Conservation (phyloP, 768 basidiomycete species). For the Trametes gibbosa region DNA sequence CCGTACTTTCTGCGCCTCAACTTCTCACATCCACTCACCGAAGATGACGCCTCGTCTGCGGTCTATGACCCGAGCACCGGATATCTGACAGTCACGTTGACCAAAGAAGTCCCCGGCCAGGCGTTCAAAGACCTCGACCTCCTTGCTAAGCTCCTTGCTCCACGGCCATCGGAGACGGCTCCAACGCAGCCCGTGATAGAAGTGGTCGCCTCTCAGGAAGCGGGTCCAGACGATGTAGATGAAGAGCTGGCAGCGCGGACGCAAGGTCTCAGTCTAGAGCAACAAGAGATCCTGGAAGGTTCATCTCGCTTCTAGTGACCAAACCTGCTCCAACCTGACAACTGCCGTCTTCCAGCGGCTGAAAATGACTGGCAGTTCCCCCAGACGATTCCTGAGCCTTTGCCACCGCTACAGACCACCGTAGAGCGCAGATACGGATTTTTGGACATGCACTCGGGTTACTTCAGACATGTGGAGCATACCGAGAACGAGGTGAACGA, state of each 20-base stretch:
- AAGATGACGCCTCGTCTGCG: constrained; percentile 67
- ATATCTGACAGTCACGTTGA: constrained; percentile 69
- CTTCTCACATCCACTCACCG: constrained; percentile 64
- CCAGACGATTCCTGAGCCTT: constrained; percentile 51
- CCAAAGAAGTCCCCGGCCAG: constrained; percentile 65
- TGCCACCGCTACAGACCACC: constrained; percentile 39
- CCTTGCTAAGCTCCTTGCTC: constrained; percentile 73
- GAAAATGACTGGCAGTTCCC: constrained; percentile 78
- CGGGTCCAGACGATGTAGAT: constrained; percentile 20
- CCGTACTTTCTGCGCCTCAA: constrained; percentile 83
- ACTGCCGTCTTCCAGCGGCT: constrained; percentile 48
- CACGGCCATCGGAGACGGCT: constrained; percentile 42
- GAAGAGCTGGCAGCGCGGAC: constrained; percentile 45
- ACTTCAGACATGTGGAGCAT: constrained; percentile 69
- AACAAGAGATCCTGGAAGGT: constrained; percentile 57
- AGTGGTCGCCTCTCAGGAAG: constrained; percentile 39
- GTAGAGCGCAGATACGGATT: constrained; percentile 68
- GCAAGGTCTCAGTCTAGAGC: constrained; percentile 47
- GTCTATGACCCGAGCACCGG: constrained; percentile 76
- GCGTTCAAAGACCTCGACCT: constrained; percentile 77
- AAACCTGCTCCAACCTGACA: not conserved
- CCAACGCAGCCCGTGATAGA: constrained; percentile 49
- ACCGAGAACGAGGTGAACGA: constrained; percentile 83
- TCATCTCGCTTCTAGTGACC: not conserved
- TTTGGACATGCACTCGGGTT: constrained; percentile 69